Percentiles rank a stretch among this genome's conserved stretches.
phyloP scores from a whole-genome alignment of 345 rosid genomes.

The Trapa bicornis region DNA sequence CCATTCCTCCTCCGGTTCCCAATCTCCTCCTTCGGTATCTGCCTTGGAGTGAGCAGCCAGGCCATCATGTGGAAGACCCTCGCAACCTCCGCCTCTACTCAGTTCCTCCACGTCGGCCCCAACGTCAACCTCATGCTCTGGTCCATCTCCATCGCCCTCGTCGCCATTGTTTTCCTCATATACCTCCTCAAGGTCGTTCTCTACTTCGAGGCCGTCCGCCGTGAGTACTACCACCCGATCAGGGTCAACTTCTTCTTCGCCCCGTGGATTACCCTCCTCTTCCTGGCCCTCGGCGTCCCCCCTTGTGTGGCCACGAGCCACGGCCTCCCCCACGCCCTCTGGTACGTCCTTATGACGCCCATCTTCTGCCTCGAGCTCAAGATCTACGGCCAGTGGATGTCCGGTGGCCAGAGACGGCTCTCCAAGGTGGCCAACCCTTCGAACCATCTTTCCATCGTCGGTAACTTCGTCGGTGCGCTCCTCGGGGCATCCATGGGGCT shows the following conservation, averaged over 20 bases:
- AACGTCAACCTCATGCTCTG: constrained; percentile 43
- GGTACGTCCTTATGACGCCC: constrained; percentile 85
- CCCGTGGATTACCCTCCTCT: constrained; percentile 70
- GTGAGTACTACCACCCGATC: constrained; percentile 75
- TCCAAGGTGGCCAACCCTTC: constrained; percentile 93
- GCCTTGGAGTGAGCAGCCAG: constrained; percentile 88
- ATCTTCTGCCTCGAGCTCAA: constrained; percentile 61
- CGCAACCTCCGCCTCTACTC: constrained; percentile 49
- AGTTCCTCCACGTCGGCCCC: constrained; percentile 51
- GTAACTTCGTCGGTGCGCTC: constrained; percentile 84
- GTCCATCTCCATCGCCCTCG: constrained; percentile 51
- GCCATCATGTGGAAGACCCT: constrained; percentile 80
- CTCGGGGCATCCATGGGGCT: constrained; percentile 87
- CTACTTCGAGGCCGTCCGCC: constrained; percentile 81
- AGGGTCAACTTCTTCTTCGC: constrained; percentile 91
- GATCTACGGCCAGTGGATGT: constrained; percentile 97
- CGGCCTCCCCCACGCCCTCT: constrained; percentile 32
- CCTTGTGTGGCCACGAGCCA: constrained; percentile 21
- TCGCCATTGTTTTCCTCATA: constrained; percentile 27
- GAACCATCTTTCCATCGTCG: constrained; percentile 69
- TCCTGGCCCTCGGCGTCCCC: constrained; percentile 73
- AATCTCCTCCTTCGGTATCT: constrained; percentile 70
- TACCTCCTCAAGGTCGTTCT: constrained; percentile 53
- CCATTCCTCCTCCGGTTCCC: constrained; percentile 82
- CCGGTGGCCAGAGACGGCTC: constrained; percentile 76